Evolutionary conservation across 805 yeast genomes (phyloP).

Genomic region (Candida qinlingensis): DNA sequence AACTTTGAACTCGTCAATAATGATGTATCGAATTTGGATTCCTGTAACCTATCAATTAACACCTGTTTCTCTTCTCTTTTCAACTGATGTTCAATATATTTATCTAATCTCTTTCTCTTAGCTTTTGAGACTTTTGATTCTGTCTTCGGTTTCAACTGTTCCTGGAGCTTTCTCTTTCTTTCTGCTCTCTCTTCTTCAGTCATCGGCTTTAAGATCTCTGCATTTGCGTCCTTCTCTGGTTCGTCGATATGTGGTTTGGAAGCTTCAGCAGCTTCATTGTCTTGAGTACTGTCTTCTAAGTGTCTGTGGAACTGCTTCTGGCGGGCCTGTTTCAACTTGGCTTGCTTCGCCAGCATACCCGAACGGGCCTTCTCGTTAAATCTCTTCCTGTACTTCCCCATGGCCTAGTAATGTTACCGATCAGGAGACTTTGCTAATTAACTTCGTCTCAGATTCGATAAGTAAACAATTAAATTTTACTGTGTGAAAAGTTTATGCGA

Average conservation of each 20-base stretch:
- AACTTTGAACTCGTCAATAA: constrained; percentile 66
- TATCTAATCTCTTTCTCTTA: constrained; percentile 77
- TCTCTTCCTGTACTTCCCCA: constrained; percentile 80
- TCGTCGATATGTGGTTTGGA: constrained; percentile 7
- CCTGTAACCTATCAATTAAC: constrained; percentile 65
- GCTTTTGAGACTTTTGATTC: constrained; percentile 66
- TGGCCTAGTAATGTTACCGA: constrained; percentile 19
- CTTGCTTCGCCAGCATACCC: constrained; percentile 78
- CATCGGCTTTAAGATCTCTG: constrained; percentile 57
- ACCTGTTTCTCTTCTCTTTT: constrained; percentile 83
- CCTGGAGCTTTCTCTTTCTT: constrained; percentile 60
- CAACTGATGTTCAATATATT: constrained; percentile 86
- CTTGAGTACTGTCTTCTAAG: constrained; percentile 33
- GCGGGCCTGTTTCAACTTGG: constrained; percentile 58
- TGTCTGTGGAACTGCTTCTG: constrained; percentile 62
- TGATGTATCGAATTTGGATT: constrained; percentile 60
- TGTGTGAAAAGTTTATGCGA: constrained; percentile 5
- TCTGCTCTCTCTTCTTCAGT: constrained; percentile 56
- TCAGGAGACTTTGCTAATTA: no score
- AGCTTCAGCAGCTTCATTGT: constrained; percentile 18
- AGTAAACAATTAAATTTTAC: no score
- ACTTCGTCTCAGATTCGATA: no score
- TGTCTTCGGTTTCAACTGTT: constrained; percentile 49
- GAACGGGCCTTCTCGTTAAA: constrained; percentile 83
- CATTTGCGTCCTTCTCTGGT: constrained; percentile 44